These are phyloP conservation scores for Starmerella ratchasimensis DNA, from an alignment of 805 yeast genomes.

Conservation along the genomic window DNA sequence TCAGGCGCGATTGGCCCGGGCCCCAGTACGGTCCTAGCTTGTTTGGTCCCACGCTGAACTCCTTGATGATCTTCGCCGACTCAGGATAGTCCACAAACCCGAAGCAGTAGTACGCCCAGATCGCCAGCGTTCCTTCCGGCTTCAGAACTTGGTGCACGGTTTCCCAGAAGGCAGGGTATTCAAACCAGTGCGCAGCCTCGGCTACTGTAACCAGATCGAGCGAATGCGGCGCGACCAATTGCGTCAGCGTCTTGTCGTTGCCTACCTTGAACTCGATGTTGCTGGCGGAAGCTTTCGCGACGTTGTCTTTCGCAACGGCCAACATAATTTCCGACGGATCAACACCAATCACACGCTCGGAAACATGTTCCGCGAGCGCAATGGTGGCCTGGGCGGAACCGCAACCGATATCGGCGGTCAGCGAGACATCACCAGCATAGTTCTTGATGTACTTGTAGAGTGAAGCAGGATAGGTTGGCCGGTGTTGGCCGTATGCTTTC, in stretches of 20 bases:
- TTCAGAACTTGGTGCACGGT: slow-evolving; percentile 40
- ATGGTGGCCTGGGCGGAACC: slow-evolving; percentile 67
- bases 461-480: slow-evolving; percentile 53
- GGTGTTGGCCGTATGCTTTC: slow-evolving; percentile 36
- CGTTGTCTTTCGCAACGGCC: slow-evolving; percentile 28
- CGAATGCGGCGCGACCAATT: slow-evolving; percentile 23
- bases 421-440: slow-evolving; percentile 17
- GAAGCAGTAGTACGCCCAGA: slow-evolving; percentile 74
- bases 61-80: slow-evolving; percentile 40
- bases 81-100: slow-evolving; percentile 37
- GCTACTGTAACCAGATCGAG: slow-evolving; percentile 64
- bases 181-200: slow-evolving; percentile 77
- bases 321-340: slow-evolving; percentile 52
- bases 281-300: not conserved
- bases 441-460: slow-evolving; percentile 32
- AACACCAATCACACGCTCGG: slow-evolving; percentile 42
- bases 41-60: slow-evolving; percentile 38
- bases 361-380: slow-evolving; percentile 32
- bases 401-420: slow-evolving; percentile 59
- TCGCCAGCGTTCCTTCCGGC: slow-evolving; percentile 53
- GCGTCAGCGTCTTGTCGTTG: slow-evolving; percentile 19
- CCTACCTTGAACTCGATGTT: slow-evolving; percentile 14
- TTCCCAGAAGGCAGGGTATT: slow-evolving; percentile 39
- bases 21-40: slow-evolving; percentile 57
- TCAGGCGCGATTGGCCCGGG: slow-evolving; percentile 55